phyloP scores from a whole-genome alignment of 2,329 filamentous ascomycete species.

The Fusarium lyarnte region DNA sequence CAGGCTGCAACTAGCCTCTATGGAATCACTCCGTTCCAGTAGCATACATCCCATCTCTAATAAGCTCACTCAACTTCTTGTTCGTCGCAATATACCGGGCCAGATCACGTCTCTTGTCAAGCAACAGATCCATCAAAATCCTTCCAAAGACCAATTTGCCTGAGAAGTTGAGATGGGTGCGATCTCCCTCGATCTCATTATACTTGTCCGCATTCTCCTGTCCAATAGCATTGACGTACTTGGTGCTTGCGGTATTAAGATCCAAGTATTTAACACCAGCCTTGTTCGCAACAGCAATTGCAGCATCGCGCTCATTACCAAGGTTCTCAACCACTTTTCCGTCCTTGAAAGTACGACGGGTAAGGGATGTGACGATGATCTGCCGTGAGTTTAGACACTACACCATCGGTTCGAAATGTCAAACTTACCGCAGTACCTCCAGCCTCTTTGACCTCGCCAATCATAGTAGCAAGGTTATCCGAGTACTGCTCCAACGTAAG shows the following conservation, averaged over 20 bases:
- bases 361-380: slow-evolving; percentile 12
- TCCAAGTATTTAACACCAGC: not conserved
- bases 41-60: not conserved
- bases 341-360: slow-evolving; percentile 6
- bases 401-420: fast-evolving
- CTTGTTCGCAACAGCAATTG: not conserved
- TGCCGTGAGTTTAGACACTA: not conserved
- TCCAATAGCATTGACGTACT: slow-evolving; percentile 9
- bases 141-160: slow-evolving; percentile 12
- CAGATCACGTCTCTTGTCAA: slow-evolving; percentile 10
- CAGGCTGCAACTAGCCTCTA: not conserved
- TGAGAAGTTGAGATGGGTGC: slow-evolving; percentile 4
- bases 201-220: slow-evolving; percentile 15
- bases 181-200: slow-evolving; percentile 14
- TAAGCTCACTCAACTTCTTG: slow-evolving; percentile 4
- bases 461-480: slow-evolving; percentile 1
- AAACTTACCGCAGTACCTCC: slow-evolving; percentile 13
- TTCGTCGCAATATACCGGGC: not conserved
- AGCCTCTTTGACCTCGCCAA: not conserved
- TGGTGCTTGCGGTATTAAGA: slow-evolving; percentile 9
- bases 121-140: slow-evolving; percentile 11
- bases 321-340: slow-evolving; percentile 13
- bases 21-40: not conserved
- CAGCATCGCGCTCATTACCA: not conserved
- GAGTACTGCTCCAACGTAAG: slow-evolving; percentile 18